Base-by-base conservation (phyloP, 441 rosid genomes). In the Erodium moschatum region DNA sequence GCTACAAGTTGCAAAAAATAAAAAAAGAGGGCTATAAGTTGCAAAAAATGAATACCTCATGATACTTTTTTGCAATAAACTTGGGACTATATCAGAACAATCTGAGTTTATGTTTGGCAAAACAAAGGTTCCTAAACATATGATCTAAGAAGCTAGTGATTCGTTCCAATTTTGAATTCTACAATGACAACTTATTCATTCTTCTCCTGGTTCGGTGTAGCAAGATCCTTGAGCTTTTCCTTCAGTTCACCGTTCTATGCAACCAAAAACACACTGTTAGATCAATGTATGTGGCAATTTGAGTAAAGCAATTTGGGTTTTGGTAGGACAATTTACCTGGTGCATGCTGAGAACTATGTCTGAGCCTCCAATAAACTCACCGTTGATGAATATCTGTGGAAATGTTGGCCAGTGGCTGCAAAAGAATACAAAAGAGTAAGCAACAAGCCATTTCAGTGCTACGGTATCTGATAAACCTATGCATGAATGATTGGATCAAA, bases 281-380 rank as follows among this genome's bases (percentile, higher is more conserved):
- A 62, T 35, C 60, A 73, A 68, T 4, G 18, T 19, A 64, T 9
- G 12, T 31, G 13, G n/a, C 40, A 72, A 7, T 29, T 33, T 63
- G 0, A 40, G 33, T 44, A 24, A 18, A 61, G 67, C 18, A 12
- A 29, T 50, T n/a, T 15, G 19, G 58, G 24, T 20, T n/a, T n/a
- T 0, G 29, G 15, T 33, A 13, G 0, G 52, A 19, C 11, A 19
- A 67, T 67, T 67, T 61, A 90, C 98, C 96, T 89, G 90, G 76
- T 90, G 97, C 97, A 90, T 76, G 66, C 78, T 85, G 72, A 90
- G 81, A 69, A 90, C 79, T 74, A 90, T 87, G 83, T 93, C 98
- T 8, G 96, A 93, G 62, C 97, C 97, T 46, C 98, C 98, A 63
- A 90, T 74, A 70, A 93, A 89, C 82, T 93, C 97, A 16, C 98